Evolutionary conservation across 495 filamentous ascomycete genomes (phyloP), one percentile per base, ranked within the genome.

Genomic region (Aspergillus olivimuriae): DNA sequence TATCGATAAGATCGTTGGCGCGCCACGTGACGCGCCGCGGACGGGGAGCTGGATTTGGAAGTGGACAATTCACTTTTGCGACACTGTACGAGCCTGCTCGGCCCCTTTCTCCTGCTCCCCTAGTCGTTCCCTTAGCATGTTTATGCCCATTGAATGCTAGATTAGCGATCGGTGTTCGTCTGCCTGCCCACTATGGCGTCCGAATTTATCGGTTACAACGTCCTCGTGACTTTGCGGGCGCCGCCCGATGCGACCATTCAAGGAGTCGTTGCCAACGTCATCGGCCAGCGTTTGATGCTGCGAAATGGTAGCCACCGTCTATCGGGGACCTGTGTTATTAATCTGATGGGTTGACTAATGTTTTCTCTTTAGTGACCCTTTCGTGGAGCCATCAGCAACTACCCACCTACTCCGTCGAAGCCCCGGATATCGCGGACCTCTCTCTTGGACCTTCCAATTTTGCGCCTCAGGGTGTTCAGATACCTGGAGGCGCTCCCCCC

Each of bases 191-290:
- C 28, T 47, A 86, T 86, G 81, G 74, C 79, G 11, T 64, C 73
- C 47, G 74, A 83, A 51, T 91, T 92, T 61, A 82, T 89, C 48
- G 89, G 89, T 23, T 76, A 87, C 56, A 80, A 81, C 45, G 86
- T 94, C 59, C 61, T 83, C 39, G 79, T 94, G 50, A 89, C 81
- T 10, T 70, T 95, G 39, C 76, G 68, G 40, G 62, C 80, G 37
- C 87, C 87, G 20, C 74, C 76, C 2, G 74, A 79, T 49, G 75
- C 75, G 12, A 73, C 76, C 49, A 62, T 95, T 34, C 76, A 78
- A 48, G 91, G 91, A 32, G 75, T 81, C 17, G 81, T 98, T 26
- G 77, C 76, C 35, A 71, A 79, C 50, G 80, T 96, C 23, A 76
- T 83, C 36, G 85, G 84, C 4, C 76, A 82, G 46, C 78, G 80